Base-by-base conservation (phyloP, 2,329 filamentous ascomycete genomes). In the Cytospora chrysosperma region DNA sequence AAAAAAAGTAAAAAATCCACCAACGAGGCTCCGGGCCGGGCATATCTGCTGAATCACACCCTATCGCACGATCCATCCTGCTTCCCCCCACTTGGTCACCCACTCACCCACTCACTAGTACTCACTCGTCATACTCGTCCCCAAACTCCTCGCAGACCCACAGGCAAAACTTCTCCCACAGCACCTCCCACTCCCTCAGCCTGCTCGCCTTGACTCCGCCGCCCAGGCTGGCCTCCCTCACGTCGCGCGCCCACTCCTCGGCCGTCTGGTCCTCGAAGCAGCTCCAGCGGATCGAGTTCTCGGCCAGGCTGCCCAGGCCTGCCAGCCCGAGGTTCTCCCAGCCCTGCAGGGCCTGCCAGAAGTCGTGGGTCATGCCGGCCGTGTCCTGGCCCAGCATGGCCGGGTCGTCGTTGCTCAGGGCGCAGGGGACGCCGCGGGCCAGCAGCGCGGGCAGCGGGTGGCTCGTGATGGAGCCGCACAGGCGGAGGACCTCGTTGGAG, bases 211-310 rank as follows among this genome's bases (percentile, higher is more conserved):
- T 89, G 59, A 89, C 69, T 0, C 91, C 87, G 55, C 80, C 79
- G 1, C 92, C 93, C 66, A 89, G 79, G 51, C 88, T 88, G 0
- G 92, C 93, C 67, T 90, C 86, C 64, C 85, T 88, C 67, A 97
- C 83, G 61, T 87, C 90, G 61, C 85, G 81, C 26, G 82, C 75
- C 92, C 93, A 97, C 53, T 88, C 85, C 9, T 86, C 83, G 13
- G 84, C 75, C 24, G 77, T 83, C 73, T 92, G 87, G 69, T 97
- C 93, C 73, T 96, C 92, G 70, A 93, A 96, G 26, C 89, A 90
- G 10, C 92, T 89, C 92, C 92, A 98, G 49, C 91, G 84, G 52
- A 98, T 87, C 68, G 92, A 96, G 72, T 97, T 98, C 81, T 98
- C 93, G 0, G 93, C 94, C 69, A 99, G 81, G 63, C 88, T 90